Conservation (phyloP, 352 stramenopile species). For the Phytopythium oedochilum region DNA sequence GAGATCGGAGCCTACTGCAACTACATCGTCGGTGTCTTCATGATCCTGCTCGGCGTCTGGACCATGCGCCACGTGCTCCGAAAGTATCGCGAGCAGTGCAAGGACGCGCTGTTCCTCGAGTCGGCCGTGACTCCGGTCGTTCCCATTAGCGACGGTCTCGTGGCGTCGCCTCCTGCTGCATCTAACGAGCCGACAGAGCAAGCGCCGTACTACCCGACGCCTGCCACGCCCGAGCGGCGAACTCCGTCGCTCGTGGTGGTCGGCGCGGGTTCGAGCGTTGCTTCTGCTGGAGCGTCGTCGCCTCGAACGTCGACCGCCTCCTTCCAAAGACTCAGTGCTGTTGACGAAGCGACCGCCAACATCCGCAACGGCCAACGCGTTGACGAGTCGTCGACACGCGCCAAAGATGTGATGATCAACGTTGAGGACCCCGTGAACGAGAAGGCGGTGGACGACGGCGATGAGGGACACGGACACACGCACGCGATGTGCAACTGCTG, state of each 20-base stretch:
- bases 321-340: background rate
- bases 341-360: background rate
- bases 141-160: background rate
- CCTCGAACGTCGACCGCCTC: background rate
- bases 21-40: slow-evolving; percentile 74
- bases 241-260: background rate
- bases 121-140: background rate
- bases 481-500: slow-evolving; percentile 22
- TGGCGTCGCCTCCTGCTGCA: background rate
- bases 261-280: background rate
- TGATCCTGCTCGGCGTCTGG: slow-evolving; percentile 69
- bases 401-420: background rate
- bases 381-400: background rate
- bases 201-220: background rate
- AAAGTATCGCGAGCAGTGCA: slow-evolving; percentile 42
- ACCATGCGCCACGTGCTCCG: slow-evolving; percentile 34
- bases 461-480: background rate
- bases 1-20: slow-evolving; percentile 57
- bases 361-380: background rate
- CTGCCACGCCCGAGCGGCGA: background rate
- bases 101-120: slow-evolving; percentile 17
- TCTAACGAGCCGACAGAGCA: background rate
- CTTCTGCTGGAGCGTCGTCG: background rate
- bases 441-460: background rate
- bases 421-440: background rate